Evolutionary conservation across 2,329 filamentous ascomycete genomes (phyloP), one percentile per base, ranked within the genome.

Genomic region (Sphaerulina vaccinii): DNA sequence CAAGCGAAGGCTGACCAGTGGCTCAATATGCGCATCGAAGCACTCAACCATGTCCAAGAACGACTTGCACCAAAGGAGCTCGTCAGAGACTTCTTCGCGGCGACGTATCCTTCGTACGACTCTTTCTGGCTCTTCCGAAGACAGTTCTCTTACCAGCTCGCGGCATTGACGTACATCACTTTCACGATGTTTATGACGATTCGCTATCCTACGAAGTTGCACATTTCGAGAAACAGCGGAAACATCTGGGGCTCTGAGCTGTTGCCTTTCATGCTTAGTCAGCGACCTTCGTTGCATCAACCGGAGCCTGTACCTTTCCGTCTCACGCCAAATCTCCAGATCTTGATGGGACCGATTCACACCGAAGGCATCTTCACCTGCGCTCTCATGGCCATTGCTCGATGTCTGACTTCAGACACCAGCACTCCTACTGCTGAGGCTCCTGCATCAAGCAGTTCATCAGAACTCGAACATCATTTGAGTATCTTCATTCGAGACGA

Each of bases 51-150:
- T 1, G 95, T 99, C 59, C 91, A 96, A 71, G 87, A 95, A 69
- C 92, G 91, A 68, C 95, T 87, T 81, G 91, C 96, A 50, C 88
- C 90, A 5, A 85, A 85, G 53, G 90, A 83, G 2, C 77, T 97
- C 54, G 85, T 87, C 18, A 80, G 95, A 48, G 84, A 95, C 60
- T 96, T 92, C 75, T 96, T 96, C 81, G 88, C 91, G 67, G 78
- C 81, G 60, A 88, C 85, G 4, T 97, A 93, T 73, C 87, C 90
- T 23, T 86, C 88, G 57, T 99, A 89, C 71, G 83, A 88, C 39
- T 91, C 96, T 65, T 96, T 97, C 78, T 99, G 92, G 90, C 82
- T 99, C 52, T 99, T 99, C 88, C 88, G 93, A 53, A 86, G 91
- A 53, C 91, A 96, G 60, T 96, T 99, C 74, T 88, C 90, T 18